These are phyloP conservation scores for Gillenia trifoliata DNA, from an alignment of 306 rosid species.

Conservation along the genomic window DNA sequence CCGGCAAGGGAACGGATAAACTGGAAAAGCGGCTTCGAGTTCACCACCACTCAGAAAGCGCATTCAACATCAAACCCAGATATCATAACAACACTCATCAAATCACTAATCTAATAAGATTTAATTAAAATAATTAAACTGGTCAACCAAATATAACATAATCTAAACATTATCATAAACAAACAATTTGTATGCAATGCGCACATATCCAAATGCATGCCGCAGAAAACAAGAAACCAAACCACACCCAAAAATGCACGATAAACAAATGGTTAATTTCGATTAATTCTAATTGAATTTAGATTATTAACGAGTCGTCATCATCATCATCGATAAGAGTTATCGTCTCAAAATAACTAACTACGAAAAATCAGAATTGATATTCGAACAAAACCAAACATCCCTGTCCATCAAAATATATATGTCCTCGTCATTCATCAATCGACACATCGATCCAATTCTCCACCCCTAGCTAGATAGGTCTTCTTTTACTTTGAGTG, in stretches of 20 bases:
- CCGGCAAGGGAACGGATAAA: conserved; percentile 75
- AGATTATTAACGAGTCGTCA: conserved; percentile 1
- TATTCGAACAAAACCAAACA: conserved; percentile 38
- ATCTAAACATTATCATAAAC: background rate
- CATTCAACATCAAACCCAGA: conserved; percentile 39
- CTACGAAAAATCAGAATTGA: conserved; percentile 38
- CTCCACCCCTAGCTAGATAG: conserved; percentile 15
- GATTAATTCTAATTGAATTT: conserved; percentile 6
- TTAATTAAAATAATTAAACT: conserved; percentile 18
- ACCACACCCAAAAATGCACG: background rate
- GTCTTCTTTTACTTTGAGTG: conserved; percentile 14
- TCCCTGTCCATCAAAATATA: conserved; percentile 12
- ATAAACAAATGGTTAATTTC: conserved; percentile 6
- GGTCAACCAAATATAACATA: conserved; percentile 19
- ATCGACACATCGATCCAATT: conserved; percentile 21
- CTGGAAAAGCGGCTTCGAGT: conserved; percentile 71
- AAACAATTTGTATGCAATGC: conserved; percentile 6
- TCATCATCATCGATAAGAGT: conserved; percentile 23
- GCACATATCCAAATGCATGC: conserved; percentile 26
- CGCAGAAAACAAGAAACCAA: background rate
- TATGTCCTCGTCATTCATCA: background rate
- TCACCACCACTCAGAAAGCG: conserved; percentile 61
- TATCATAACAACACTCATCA: conserved; percentile 18
- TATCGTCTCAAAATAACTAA: conserved; percentile 12
- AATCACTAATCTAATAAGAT: background rate